phyloP scores from a whole-genome alignment of 129 eudicot species.

The Pittosporum tobira region DNA sequence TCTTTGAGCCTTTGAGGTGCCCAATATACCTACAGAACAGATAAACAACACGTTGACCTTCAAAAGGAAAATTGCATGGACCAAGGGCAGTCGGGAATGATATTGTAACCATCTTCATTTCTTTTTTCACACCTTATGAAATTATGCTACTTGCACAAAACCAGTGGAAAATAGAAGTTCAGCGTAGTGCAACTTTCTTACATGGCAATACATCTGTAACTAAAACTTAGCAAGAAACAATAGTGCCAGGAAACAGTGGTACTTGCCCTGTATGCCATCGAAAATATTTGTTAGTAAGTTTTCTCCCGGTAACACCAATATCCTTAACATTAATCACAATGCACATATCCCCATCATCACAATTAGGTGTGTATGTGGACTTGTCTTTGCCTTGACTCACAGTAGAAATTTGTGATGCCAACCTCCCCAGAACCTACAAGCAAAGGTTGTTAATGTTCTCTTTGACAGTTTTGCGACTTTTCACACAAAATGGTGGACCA shows the following conservation, averaged over 20 bases:
- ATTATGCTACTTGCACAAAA: not conserved
- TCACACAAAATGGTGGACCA: not conserved
- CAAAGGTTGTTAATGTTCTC: not conserved
- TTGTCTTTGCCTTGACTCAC: constrained; percentile 92
- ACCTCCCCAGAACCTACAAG: constrained; percentile 72
- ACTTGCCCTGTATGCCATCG: constrained; percentile 92
- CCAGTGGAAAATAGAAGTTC: not conserved
- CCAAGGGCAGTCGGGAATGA: too few species aligned
- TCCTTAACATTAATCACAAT: constrained; percentile 77
- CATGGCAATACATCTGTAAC: too few species aligned
- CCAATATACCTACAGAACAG: constrained; percentile 56
- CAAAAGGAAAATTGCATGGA: too few species aligned
- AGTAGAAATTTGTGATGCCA: constrained; percentile 84
- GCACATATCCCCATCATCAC: constrained; percentile 95
- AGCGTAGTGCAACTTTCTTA: not conserved
- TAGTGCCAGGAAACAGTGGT: not conserved
- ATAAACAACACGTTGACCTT: constrained; percentile 4
- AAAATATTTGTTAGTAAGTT: constrained; percentile 72
- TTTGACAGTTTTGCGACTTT: too few species aligned
- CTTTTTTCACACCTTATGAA: not conserved
- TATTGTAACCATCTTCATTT: too few species aligned
- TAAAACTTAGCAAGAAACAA: not conserved
- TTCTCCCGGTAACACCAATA: constrained; percentile 77
- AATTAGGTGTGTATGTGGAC: constrained; percentile 75
- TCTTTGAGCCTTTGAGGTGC: constrained; percentile 88